Conservation (phyloP, 106 monocot species). For the Xerophyta viscosa region DNA sequence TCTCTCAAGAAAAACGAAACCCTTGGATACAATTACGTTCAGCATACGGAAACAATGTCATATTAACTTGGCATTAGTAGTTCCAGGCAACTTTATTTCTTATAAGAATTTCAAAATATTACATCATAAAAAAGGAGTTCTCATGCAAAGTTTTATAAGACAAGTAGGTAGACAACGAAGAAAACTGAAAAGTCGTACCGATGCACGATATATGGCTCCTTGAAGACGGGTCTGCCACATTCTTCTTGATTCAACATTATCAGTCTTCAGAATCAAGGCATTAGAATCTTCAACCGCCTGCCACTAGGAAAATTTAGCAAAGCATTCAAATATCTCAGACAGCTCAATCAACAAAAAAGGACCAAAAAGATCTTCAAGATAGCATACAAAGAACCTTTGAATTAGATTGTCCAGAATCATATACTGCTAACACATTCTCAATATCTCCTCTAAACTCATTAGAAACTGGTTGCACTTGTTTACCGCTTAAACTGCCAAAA, state of each 20-base stretch:
- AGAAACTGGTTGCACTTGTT: constrained; percentile 79
- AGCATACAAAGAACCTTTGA: constrained; percentile 41
- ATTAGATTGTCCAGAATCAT: constrained; percentile 60
- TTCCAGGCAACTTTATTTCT: too few relatives aligned
- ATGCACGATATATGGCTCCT: constrained; percentile 91
- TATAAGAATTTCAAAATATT: too few relatives aligned
- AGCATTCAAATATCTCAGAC: too few relatives aligned
- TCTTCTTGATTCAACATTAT: constrained; percentile 49
- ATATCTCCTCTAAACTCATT: constrained; percentile 40
- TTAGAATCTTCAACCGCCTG: constrained; percentile 87
- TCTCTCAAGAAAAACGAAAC: too few relatives aligned
- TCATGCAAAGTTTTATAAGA: too few relatives aligned
- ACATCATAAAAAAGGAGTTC: too few relatives aligned
- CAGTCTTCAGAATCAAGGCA: constrained; percentile 65
- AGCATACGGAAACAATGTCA: too few relatives aligned
- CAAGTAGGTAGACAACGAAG: too few relatives aligned
- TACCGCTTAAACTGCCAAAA: constrained; percentile 71
- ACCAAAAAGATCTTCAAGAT: not conserved
- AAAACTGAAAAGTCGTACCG: constrained; percentile 56
- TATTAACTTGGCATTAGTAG: too few relatives aligned
- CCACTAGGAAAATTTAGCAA: constrained; percentile 1
- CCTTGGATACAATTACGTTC: too few relatives aligned
- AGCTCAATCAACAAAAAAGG: not conserved
- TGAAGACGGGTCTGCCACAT: constrained; percentile 85
- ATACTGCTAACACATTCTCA: constrained; percentile 67